Evolutionary conservation across 2,329 filamentous ascomycete genomes (phyloP).

Genomic region (Epichloe elymi): DNA sequence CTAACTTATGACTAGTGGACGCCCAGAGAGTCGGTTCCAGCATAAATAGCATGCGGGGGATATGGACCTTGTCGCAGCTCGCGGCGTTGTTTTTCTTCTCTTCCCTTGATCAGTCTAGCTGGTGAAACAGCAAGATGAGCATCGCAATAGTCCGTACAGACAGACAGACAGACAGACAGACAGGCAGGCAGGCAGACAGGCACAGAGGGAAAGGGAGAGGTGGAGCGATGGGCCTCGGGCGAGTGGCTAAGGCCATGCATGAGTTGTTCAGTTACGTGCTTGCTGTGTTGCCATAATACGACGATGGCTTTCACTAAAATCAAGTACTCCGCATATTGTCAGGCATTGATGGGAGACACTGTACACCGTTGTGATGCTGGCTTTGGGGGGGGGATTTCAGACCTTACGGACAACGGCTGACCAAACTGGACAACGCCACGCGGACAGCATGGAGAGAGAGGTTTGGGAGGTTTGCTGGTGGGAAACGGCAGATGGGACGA

Average conservation of each 20-base stretch:
- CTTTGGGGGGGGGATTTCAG: neutral
- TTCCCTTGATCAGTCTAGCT: neutral
- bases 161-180: neutral
- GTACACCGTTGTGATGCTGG: neutral
- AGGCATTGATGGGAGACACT: neutral
- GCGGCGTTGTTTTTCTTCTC: neutral
- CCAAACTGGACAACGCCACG: too few species aligned
- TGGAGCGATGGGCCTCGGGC: too few species aligned
- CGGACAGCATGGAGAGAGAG: too few species aligned
- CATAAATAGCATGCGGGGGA: too few species aligned
- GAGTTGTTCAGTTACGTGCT: slow-evolving; percentile 1
- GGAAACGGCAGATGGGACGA: too few species aligned
- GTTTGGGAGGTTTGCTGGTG: too few species aligned
- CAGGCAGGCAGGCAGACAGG: neutral
- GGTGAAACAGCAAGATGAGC: neutral
- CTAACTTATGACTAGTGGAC: too few species aligned
- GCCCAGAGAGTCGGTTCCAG: too few species aligned
- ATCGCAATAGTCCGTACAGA: neutral
- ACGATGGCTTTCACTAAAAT: neutral
- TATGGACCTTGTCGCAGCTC: too few species aligned
- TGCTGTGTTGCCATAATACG: slow-evolving; percentile 4
- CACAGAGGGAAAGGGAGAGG: too few species aligned
- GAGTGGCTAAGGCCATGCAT: neutral
- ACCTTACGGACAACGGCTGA: too few species aligned
- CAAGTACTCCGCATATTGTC: neutral